Percentiles rank a stretch among this genome's conserved stretches.
Conservation (phyloP, 75 land plant species). For the Picea glauca region DNA sequence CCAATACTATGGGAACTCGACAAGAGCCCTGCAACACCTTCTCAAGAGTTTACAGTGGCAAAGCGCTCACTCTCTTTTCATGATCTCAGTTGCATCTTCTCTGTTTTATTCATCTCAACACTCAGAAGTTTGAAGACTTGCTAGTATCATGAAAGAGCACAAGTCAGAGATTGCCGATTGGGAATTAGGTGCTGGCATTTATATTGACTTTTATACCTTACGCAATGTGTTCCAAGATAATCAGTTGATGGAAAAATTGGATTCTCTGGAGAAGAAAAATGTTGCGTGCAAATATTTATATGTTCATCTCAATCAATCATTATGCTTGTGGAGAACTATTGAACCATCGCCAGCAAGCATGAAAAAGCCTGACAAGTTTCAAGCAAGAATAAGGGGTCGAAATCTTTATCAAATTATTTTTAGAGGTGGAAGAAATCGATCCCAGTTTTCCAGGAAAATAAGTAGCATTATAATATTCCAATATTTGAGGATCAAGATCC, state of each 20-base stretch:
- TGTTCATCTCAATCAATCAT: too few species aligned
- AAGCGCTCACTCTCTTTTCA: conserved; percentile 76
- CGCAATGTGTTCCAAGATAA: conserved; percentile 49
- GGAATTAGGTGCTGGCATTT: conserved; percentile 92
- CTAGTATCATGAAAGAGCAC: conserved; percentile 71
- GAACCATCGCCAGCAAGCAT: too few species aligned
- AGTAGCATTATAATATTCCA: too few species aligned
- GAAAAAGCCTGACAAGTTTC: too few species aligned
- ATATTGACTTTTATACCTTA: conserved; percentile 63
- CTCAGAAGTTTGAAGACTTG: conserved; percentile 68
- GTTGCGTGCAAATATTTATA: too few species aligned
- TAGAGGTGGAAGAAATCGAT: too few species aligned
- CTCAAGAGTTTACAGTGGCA: conserved; percentile 83
- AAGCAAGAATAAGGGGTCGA: too few species aligned
- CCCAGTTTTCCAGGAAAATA: too few species aligned
- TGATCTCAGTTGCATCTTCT: conserved; percentile 68
- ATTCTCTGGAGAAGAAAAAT: too few species aligned
- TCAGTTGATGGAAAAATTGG: conserved; percentile 47
- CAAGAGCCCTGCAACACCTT: conserved; percentile 75
- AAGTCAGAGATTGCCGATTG: conserved; percentile 88
- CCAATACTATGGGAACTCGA: conserved; percentile 55
- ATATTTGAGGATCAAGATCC: too few species aligned
- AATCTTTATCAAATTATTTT: too few species aligned
- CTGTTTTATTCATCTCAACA: conserved; percentile 66
- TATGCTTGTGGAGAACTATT: too few species aligned